Evolutionary conservation across 176 grass and related monocot genomes (phyloP), one percentile per base, ranked within the genome.

Genomic region (Areca catechu): DNA sequence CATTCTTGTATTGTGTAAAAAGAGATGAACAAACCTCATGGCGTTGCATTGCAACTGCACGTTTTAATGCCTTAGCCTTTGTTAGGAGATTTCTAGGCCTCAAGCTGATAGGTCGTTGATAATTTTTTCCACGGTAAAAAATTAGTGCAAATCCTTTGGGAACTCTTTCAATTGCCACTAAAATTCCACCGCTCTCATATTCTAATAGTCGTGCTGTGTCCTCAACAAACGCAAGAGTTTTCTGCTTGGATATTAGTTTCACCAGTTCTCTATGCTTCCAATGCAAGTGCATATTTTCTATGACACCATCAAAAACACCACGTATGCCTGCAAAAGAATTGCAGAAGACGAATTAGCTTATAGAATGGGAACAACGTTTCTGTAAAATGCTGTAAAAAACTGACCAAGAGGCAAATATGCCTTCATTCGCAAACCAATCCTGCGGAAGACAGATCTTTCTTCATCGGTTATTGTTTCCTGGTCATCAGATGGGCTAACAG

Each of bases 201-300:
- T 85, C 75, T 48, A 97, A 50, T 22, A 97, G 79, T 16, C 83
- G 63, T 56, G 86, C 86, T 17, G 86, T 91, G 61, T 91, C 87
- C 69, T 88, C 55, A 57, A 97, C 86, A 43, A 87, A 97, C 29
- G 86, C 58, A 21, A 91, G 68, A 1, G 83, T 91, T 74, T 97
- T 97, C 52, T 87, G 83, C 57, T 91, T 97, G 24, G 92, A 85
- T 49, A 97, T 88, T 29, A 97, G 80, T 80, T 91, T 97, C 28
- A 88, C 83, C 56, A 91, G 49, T 74, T 97, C 93, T 67, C 93
- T 87, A 53, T 97, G 87, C 56, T 91, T 97, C 93, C 86, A 97
- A 43, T 97, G 93, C 74, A 97, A 84, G 65, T 97, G 93, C 93
- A 91, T 97, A 53, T 97, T 91, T 74, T 91, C 93, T 74, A 91